These are phyloP conservation scores for Aspergillus awamori DNA, from an alignment of 2,329 filamentous ascomycete genomes.

Conservation along the genomic window DNA sequence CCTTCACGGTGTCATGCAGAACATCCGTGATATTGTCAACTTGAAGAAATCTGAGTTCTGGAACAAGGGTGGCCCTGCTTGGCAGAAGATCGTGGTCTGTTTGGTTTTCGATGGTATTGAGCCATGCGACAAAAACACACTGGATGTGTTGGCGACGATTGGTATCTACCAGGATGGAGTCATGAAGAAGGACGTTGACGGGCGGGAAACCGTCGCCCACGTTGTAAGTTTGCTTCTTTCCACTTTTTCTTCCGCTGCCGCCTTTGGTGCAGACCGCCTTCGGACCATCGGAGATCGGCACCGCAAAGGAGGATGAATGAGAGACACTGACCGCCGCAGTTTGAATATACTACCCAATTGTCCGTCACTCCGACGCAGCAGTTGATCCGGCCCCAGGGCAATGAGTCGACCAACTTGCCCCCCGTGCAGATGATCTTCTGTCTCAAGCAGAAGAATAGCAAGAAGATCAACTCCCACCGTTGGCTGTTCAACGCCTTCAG, in stretches of 20 bases:
- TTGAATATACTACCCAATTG: slow-evolving; percentile 97
- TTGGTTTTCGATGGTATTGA: slow-evolving; percentile 98
- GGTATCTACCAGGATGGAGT: slow-evolving; percentile 98
- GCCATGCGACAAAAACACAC: slow-evolving; percentile 91
- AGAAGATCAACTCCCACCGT: slow-evolving; percentile 99
- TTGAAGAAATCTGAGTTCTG: slow-evolving; percentile 99
- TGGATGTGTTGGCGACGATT: slow-evolving; percentile 90
- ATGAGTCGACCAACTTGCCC: slow-evolving; percentile 80
- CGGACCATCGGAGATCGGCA: background rate
- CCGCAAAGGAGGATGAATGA: no score
- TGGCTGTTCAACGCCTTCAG: slow-evolving; percentile 99
- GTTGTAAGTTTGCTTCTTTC: slow-evolving; percentile 49
- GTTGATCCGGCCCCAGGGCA: slow-evolving; percentile 87
- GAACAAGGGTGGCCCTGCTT: slow-evolving; percentile 98
- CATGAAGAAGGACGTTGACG: slow-evolving; percentile 97
- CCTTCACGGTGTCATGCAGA: slow-evolving; percentile 97
- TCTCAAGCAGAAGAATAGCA: slow-evolving; percentile 97
- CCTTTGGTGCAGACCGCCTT: background rate
- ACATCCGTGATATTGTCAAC: slow-evolving; percentile 97
- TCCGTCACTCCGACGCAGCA: slow-evolving; percentile 98
- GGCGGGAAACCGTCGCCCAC: slow-evolving; percentile 93
- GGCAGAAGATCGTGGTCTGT: slow-evolving; percentile 99
- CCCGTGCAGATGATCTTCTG: slow-evolving; percentile 99
- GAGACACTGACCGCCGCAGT: slow-evolving; percentile 41
- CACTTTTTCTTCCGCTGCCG: background rate